Evolutionary conservation across 1,139 yeast genomes (phyloP).

Genomic region (Suhomyces bribrorum): DNA sequence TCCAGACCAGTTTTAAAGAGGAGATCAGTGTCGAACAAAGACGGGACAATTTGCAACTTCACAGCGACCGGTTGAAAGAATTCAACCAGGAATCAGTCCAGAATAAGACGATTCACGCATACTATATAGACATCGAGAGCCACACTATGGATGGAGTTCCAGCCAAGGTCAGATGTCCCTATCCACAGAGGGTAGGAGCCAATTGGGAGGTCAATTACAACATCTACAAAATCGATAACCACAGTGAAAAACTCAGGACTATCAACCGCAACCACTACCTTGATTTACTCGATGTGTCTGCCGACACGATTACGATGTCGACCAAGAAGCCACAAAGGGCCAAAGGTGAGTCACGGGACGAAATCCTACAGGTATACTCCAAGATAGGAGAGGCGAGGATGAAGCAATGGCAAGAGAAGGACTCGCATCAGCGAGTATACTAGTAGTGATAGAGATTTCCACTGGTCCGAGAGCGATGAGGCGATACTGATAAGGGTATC

Average conservation of each 20-base stretch:
- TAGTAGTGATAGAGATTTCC: slow-evolving; percentile 12
- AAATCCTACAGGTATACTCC: slow-evolving; percentile 26
- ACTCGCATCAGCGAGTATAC: slow-evolving; percentile 24
- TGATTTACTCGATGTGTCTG: slow-evolving; percentile 14
- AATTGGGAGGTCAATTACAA: slow-evolving; percentile 16
- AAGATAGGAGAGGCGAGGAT: slow-evolving; percentile 31
- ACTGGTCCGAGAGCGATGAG: neutral
- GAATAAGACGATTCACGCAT: slow-evolving; percentile 11
- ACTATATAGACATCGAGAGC: slow-evolving; percentile 13
- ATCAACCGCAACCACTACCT: slow-evolving; percentile 11
- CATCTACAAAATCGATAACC: slow-evolving; percentile 12
- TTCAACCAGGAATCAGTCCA: slow-evolving; percentile 16
- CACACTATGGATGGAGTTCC: slow-evolving; percentile 16
- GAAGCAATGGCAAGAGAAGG: slow-evolving; percentile 27
- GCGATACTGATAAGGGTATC: neutral
- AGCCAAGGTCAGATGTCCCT: slow-evolving; percentile 9
- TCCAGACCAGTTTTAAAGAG: slow-evolving; percentile 25
- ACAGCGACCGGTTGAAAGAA: slow-evolving; percentile 19
- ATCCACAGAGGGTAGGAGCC: slow-evolving; percentile 14
- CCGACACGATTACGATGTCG: slow-evolving; percentile 12
- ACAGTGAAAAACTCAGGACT: slow-evolving; percentile 1
- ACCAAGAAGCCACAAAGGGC: slow-evolving; percentile 7
- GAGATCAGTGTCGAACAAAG: slow-evolving; percentile 19
- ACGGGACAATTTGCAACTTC: slow-evolving; percentile 17
- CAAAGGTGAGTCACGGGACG: slow-evolving; percentile 12